Percentiles rank a stretch among this genome's conserved stretches.
phyloP scores from a whole-genome alignment of 23 red algal genomes.

The Gracilaria caudata region DNA sequence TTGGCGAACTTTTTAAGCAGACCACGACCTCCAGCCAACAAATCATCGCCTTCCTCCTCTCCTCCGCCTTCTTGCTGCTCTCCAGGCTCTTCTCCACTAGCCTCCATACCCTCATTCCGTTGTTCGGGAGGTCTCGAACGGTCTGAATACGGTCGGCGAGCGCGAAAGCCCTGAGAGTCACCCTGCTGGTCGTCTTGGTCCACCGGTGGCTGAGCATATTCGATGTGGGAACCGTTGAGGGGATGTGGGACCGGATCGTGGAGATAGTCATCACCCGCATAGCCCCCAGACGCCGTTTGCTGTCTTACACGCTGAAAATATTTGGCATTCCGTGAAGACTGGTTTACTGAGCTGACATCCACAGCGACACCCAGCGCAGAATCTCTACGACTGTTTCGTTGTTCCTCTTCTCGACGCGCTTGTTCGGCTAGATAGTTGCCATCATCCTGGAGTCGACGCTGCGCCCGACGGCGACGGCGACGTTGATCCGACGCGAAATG shows the following conservation, averaged over 20 bases:
- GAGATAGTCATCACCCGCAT: constrained; percentile 2
- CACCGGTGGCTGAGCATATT: background rate
- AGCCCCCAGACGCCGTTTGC: background rate
- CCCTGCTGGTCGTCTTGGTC: background rate
- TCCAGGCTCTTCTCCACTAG: background rate
- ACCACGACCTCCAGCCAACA: background rate
- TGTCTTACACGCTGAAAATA: constrained; percentile 28
- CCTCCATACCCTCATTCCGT: background rate
- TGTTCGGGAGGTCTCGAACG: constrained; percentile 4
- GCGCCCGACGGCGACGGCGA: background rate
- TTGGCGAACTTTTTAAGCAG: constrained; percentile 10
- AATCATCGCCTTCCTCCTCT: constrained; percentile 2
- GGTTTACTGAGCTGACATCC: background rate
- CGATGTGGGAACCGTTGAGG: background rate
- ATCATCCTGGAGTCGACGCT: constrained; percentile 1
- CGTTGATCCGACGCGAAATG: constrained; percentile 18
- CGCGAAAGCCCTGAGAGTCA: background rate
- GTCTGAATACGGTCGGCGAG: background rate
- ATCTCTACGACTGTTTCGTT: background rate
- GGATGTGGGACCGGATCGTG: background rate
- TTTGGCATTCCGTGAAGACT: background rate
- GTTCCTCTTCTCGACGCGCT: constrained; percentile 2
- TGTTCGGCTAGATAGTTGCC: background rate
- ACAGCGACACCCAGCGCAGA: background rate
- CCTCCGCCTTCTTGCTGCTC: background rate